These are phyloP conservation scores for Zygnema circumcarinatum DNA, from an alignment of 139 green algal species.

Conservation along the genomic window DNA sequence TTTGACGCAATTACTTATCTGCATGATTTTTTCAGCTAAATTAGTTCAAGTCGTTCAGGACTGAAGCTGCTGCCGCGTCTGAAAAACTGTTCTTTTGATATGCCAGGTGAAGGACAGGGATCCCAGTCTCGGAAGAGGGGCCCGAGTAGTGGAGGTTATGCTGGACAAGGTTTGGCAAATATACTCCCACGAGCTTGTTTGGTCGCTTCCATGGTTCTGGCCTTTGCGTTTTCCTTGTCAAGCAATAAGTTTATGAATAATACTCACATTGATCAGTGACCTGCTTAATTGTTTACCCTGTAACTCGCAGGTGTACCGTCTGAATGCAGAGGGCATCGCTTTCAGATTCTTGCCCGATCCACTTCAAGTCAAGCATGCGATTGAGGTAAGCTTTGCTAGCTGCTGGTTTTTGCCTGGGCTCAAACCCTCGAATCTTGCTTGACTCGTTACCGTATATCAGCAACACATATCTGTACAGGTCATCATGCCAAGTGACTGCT, in stretches of 20 bases:
- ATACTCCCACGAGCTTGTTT: background rate
- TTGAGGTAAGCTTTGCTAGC: conserved; percentile 27
- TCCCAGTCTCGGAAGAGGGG: conserved; percentile 33
- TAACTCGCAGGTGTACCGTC: conserved; percentile 37
- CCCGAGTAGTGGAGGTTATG: conserved; percentile 38
- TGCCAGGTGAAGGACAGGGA: conserved; percentile 54
- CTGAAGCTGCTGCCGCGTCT: too few species aligned
- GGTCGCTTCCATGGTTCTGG: background rate
- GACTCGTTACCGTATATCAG: background rate
- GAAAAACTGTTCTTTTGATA: background rate
- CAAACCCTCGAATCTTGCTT: background rate
- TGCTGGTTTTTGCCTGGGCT: background rate
- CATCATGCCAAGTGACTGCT: too few species aligned
- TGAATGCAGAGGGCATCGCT: conserved; percentile 51
- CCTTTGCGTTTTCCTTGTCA: too few species aligned
- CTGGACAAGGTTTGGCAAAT: conserved; percentile 46
- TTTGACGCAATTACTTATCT: too few species aligned
- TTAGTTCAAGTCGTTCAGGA: too few species aligned
- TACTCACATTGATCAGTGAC: too few species aligned
- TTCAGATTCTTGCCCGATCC: conserved; percentile 55
- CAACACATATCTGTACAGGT: too few species aligned
- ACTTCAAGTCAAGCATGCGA: conserved; percentile 51
- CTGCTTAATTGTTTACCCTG: too few species aligned
- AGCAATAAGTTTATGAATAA: too few species aligned
- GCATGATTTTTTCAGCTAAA: too few species aligned